Conservation (phyloP, 2,329 filamentous ascomycete genomes). For the Leptographium procerum region DNA sequence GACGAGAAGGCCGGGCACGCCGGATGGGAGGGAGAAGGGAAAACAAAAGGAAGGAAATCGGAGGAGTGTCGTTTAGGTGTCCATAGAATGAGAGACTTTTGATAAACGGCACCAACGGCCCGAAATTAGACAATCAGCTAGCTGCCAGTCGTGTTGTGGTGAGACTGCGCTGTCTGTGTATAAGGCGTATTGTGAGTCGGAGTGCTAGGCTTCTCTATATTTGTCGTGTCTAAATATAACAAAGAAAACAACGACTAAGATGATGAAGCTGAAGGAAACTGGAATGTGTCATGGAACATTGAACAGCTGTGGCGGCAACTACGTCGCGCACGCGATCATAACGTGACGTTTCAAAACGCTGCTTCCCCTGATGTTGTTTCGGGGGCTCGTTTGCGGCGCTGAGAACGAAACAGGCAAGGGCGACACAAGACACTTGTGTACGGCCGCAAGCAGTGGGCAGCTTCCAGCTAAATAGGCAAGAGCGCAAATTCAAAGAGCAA, state of each 20-base stretch:
- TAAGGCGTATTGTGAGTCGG: neutral
- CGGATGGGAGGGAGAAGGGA: neutral
- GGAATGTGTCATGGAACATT: neutral
- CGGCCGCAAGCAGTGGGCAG: neutral
- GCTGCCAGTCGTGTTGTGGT: neutral
- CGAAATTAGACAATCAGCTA: neutral
- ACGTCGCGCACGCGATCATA: neutral
- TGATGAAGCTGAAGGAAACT: neutral
- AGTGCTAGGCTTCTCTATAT: neutral
- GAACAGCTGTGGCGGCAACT: neutral
- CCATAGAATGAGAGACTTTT: neutral
- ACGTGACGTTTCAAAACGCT: neutral
- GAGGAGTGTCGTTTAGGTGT: neutral
- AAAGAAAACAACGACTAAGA: too few species aligned
- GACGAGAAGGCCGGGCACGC: neutral
- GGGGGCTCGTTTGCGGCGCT: neutral
- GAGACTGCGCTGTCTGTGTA: neutral
- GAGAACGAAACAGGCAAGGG: neutral
- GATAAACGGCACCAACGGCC: neutral
- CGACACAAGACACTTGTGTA: neutral
- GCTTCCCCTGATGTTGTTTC: neutral
- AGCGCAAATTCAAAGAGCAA: neutral
- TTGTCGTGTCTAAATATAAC: neutral
- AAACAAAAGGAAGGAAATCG: neutral
- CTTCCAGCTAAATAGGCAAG: neutral